A percentile compares a stretch with the other conserved stretches of the same genome.
phyloP scores from a whole-genome alignment of 495 filamentous ascomycete species.

The Achaetomiella virescens region DNA sequence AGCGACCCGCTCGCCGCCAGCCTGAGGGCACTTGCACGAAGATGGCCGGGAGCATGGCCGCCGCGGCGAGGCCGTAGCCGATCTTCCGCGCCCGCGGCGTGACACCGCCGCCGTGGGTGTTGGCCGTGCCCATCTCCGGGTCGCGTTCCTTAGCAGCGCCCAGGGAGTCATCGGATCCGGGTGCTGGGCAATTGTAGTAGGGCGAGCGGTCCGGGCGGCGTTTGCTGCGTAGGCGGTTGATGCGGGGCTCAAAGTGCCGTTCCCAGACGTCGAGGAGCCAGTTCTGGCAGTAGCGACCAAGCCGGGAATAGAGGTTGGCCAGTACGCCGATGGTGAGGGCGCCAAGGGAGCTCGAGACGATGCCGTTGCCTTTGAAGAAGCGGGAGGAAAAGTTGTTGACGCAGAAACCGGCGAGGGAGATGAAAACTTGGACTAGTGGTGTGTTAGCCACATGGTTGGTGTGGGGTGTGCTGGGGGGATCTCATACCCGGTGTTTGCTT shows the following conservation, averaged over 20 bases:
- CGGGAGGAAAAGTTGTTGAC: conserved; percentile 74
- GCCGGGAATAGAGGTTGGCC: conserved; percentile 79
- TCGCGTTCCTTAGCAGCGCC: conserved; percentile 9
- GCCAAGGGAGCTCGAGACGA: conserved; percentile 77
- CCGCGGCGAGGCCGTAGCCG: conserved; percentile 74
- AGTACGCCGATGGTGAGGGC: conserved; percentile 81
- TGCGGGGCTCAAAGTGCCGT: conserved; percentile 18
- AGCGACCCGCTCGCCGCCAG: conserved; percentile 79
- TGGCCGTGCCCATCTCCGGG: conserved; percentile 14
- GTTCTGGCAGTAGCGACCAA: conserved; percentile 45
- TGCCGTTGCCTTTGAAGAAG: conserved; percentile 68
- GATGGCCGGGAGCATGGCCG: conserved; percentile 84
- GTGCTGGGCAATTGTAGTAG: conserved; percentile 12
- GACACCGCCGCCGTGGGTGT: not conserved
- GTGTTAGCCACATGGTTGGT: not conserved
- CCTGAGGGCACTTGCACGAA: conserved; percentile 93
- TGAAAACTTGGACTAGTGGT: conserved; percentile 58
- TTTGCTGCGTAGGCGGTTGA: conserved; percentile 12
- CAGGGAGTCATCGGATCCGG: conserved; percentile 11
- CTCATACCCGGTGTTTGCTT: conserved; percentile 81
- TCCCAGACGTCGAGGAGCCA: conserved; percentile 30
- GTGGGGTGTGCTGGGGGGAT: not conserved
- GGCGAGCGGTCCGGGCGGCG: not conserved
- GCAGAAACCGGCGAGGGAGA: conserved; percentile 79
- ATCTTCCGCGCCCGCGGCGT: conserved; percentile 24